These are phyloP conservation scores for Suhomyces xylopsoci DNA, from an alignment of 805 yeast genomes.

Conservation along the genomic window DNA sequence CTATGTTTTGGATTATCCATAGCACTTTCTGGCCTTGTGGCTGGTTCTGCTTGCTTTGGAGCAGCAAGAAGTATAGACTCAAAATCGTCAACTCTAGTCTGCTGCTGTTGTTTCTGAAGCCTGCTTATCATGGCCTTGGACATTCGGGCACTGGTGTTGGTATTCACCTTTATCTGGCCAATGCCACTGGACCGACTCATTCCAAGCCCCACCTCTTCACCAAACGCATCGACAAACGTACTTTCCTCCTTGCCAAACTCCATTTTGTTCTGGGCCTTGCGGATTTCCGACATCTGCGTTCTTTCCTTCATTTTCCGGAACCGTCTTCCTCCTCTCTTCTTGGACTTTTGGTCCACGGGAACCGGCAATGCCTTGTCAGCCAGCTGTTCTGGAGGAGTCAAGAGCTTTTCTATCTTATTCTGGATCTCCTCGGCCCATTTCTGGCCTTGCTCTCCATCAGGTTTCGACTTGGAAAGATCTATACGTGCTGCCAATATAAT, in stretches of 20 bases:
- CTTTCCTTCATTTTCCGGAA: conserved; percentile 78
- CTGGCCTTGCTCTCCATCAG: conserved; percentile 54
- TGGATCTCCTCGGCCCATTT: conserved; percentile 60
- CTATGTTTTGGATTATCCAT: conserved; percentile 1
- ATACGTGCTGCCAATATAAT: conserved; percentile 78
- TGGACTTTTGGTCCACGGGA: conserved; percentile 73
- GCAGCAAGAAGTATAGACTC: conserved; percentile 13
- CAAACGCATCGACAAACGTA: conserved; percentile 58
- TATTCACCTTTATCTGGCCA: conserved; percentile 31
- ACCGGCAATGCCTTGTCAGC: conserved; percentile 63
- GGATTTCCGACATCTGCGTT: conserved; percentile 74
- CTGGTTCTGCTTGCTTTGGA: neutral
- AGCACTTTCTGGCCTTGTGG: neutral
- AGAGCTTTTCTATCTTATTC: conserved; percentile 63
- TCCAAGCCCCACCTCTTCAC: conserved; percentile 83
- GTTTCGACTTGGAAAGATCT: conserved; percentile 49
- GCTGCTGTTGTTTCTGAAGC: conserved; percentile 20
- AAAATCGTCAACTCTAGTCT: conserved; percentile 9
- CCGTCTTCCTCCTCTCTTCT: conserved; percentile 83
- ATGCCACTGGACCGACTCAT: conserved; percentile 47
- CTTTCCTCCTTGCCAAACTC: conserved; percentile 76
- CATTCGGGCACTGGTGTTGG: conserved; percentile 54
- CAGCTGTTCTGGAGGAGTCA: conserved; percentile 70
- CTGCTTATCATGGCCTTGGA: conserved; percentile 59
- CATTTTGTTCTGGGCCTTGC: conserved; percentile 81